These are phyloP conservation scores for Obba rivulosa DNA, from an alignment of 768 basidiomycete genomes.

Conservation along the genomic window DNA sequence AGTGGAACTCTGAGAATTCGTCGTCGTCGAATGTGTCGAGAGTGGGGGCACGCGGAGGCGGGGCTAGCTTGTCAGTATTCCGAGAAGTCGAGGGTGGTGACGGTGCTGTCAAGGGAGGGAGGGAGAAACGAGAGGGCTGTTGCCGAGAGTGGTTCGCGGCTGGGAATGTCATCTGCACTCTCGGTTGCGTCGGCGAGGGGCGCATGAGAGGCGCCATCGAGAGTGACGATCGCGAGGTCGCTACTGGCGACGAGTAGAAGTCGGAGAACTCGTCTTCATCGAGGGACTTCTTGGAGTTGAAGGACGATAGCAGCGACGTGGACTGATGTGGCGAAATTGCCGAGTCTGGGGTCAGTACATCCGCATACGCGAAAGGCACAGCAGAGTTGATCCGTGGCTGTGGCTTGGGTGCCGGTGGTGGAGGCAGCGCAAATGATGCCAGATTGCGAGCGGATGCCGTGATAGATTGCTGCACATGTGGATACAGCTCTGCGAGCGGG, in stretches of 20 bases:
- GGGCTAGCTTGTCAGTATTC: not conserved
- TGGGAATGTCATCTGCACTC: no score
- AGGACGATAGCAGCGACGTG: no score
- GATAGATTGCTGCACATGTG: not conserved
- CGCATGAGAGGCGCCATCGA: no score
- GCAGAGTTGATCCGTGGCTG: no score
- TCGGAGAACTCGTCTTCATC: constrained; percentile 22
- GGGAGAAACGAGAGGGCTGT: no score
- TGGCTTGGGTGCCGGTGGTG: not conserved
- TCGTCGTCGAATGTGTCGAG: constrained; percentile 20
- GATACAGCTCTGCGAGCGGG: constrained; percentile 15
- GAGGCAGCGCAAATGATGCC: constrained; percentile 1
- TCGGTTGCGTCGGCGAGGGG: no score
- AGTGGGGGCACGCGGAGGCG: not conserved
- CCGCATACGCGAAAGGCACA: no score
- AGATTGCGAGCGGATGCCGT: not conserved
- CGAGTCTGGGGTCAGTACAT: no score
- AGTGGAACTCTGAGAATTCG: constrained; percentile 50
- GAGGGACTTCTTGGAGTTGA: constrained; percentile 1
- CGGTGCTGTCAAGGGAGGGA: not conserved
- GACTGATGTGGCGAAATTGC: no score
- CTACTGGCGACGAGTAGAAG: constrained; percentile 19
- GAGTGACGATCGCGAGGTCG: constrained; percentile 1
- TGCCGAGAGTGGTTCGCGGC: no score
- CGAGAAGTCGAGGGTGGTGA: constrained; percentile 1